Percentiles rank a stretch among this genome's conserved stretches.
Conservation (phyloP, 2,329 filamentous ascomycete genomes). For the Alternaria infectoria region DNA sequence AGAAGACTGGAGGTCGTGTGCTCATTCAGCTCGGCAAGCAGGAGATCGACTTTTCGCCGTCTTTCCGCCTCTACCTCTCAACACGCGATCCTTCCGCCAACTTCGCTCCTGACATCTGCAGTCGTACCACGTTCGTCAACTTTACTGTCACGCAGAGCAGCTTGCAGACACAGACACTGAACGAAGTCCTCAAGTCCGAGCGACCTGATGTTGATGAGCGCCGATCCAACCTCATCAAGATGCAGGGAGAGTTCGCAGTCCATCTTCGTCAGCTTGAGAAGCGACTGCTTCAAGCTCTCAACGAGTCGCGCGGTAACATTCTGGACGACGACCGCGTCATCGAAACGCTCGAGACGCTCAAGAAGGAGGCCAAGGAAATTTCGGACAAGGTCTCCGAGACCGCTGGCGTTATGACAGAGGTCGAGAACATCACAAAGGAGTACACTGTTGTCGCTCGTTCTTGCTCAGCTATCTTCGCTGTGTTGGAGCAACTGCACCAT, state of each 20-base stretch:
- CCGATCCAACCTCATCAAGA: conserved; percentile 95
- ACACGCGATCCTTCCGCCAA: conserved; percentile 95
- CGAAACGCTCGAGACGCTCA: conserved; percentile 94
- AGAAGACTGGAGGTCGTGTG: conserved; percentile 96
- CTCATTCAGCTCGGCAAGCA: conserved; percentile 98
- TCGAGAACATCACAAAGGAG: conserved; percentile 92
- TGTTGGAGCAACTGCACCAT: conserved; percentile 95
- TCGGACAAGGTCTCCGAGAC: conserved; percentile 96
- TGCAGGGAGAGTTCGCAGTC: conserved; percentile 99
- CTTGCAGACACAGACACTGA: conserved; percentile 95
- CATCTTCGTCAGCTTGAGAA: conserved; percentile 96
- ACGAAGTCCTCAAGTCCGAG: conserved; percentile 96
- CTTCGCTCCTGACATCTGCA: conserved; percentile 96
- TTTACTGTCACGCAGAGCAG: conserved; percentile 99
- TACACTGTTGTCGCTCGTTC: conserved; percentile 93
- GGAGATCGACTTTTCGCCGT: conserved; percentile 97
- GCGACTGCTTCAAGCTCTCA: conserved; percentile 88
- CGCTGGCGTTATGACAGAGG: conserved; percentile 96
- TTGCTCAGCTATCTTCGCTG: conserved; percentile 96
- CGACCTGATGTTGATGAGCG: conserved; percentile 96
- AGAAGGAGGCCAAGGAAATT: conserved; percentile 96
- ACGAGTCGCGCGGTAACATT: conserved; percentile 97
- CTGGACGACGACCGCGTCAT: conserved; percentile 98
- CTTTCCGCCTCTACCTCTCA: conserved; percentile 93
- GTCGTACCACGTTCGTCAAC: conserved; percentile 98